Evolutionary conservation across 495 filamentous ascomycete genomes (phyloP), one percentile per base, ranked within the genome.

Genomic region (Talaromyces nanjingensis): DNA sequence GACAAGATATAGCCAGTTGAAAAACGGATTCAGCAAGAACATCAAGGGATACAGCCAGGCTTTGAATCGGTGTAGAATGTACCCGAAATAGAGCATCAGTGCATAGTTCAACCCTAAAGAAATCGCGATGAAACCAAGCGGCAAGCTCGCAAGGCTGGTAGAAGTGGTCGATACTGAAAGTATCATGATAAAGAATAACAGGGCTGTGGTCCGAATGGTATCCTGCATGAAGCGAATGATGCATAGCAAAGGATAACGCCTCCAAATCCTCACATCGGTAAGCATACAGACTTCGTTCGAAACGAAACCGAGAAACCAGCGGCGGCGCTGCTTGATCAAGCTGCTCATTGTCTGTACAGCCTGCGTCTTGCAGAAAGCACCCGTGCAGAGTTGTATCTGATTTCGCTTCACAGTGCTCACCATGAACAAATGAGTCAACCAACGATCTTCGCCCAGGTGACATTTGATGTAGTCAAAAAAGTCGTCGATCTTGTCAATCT

Each of bases 241-340:
- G 64, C 91, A 87, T n/a, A 98, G 80, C 60, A 97, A 82, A 0
- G 94, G 93, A 72, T 98, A 98, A 60, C 91, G 85, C 71, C 80
- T 88, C 93, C 93, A 98, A 25, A 98, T 82, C 63, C 94, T 84
- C 67, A 89, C 82, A 75, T 98, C 94, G 11, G 94, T 98, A 77
- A 98, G 79, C 94, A 98, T 97, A 78, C 94, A 98, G 1, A 91
- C 93, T 69, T 98, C 94, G 74, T 98, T 98, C 16, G 94, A 98
- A 75, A 98, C 94, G 73, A 96, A 97, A 1, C 94, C 94, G 55
- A 98, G 81, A 71, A 98, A 98, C 94, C 94, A 98, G 67, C 94
- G 84, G 56, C 94, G 89, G 31, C 94, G 89, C 76, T 98, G 94
- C 79, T 98, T 98, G 71, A 98, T 79, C 52, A 98, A 84, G 71